A percentile compares a stretch with the other conserved stretches of the same genome.
phyloP scores from a whole-genome alignment of 305 asterid genomes.

The Solanum hybrid region DNA sequence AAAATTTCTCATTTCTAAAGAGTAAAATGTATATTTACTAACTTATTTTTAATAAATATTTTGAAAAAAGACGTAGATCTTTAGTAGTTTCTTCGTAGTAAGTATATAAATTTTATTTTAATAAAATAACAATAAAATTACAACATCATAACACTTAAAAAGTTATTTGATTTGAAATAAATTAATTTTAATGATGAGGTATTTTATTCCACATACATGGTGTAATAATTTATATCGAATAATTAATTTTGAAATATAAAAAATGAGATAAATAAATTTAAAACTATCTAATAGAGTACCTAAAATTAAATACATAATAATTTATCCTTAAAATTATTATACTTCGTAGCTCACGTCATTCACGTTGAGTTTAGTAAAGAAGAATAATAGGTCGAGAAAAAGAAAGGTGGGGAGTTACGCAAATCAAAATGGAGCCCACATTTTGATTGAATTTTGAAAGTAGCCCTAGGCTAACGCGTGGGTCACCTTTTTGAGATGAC shows the following conservation, averaged over 20 bases:
- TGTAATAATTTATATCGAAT: too few species aligned
- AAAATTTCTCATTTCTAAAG: background rate
- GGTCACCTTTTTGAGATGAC: background rate
- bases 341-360: background rate
- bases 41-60: too few species aligned
- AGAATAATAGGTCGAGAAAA: background rate
- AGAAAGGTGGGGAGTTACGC: background rate
- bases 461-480: constrained; percentile 13
- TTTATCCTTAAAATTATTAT: too few species aligned
- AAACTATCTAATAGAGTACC: too few species aligned
- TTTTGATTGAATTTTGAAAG: background rate
- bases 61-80: too few species aligned
- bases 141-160: background rate
- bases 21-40: too few species aligned
- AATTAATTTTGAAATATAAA: too few species aligned
- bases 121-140: background rate
- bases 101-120: background rate
- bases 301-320: too few species aligned
- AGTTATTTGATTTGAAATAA: too few species aligned
- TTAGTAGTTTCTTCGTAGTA: background rate
- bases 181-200: too few species aligned
- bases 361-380: background rate
- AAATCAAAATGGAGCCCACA: background rate
- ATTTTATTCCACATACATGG: too few species aligned
- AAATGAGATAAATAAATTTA: too few species aligned